Evolutionary conservation across 176 grass and related monocot genomes (phyloP).

Genomic region (Canna indica): DNA sequence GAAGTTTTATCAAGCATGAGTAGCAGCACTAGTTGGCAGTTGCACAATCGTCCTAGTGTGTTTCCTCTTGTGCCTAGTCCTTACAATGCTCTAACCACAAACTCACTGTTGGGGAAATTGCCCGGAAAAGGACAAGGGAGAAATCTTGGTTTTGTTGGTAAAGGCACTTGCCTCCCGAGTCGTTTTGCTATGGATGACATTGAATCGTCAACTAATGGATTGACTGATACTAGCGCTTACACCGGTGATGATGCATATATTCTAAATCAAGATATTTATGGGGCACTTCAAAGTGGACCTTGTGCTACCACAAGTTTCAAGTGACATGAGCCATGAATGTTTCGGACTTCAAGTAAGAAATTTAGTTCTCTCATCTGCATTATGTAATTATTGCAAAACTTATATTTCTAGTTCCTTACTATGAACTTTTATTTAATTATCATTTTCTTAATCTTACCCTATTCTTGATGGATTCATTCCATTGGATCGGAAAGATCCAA

Average conservation of each 20-base stretch:
- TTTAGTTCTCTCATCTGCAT: not conserved
- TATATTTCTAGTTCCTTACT: not conserved
- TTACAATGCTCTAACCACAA: slow-evolving; percentile 39
- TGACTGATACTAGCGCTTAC: slow-evolving; percentile 43
- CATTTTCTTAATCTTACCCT: not conserved
- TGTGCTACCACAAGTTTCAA: slow-evolving; percentile 15
- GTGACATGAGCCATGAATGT: slow-evolving; percentile 13
- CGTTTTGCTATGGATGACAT: slow-evolving; percentile 86
- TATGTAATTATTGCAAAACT: not conserved
- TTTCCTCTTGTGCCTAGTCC: slow-evolving; percentile 26
- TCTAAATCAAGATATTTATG: slow-evolving; percentile 53
- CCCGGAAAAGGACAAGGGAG: slow-evolving; percentile 51
- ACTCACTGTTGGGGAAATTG: slow-evolving; percentile 31
- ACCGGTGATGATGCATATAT: slow-evolving; percentile 53
- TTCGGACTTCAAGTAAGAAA: slow-evolving; percentile 5
- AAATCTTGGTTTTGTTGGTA: slow-evolving; percentile 90
- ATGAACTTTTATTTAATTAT: not conserved
- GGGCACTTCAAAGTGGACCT: slow-evolving; percentile 43
- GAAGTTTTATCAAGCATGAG: slow-evolving; percentile 3
- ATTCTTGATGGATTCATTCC: not conserved
- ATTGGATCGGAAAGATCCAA: no score
- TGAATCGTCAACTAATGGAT: slow-evolving; percentile 70
- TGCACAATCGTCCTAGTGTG: slow-evolving; percentile 22
- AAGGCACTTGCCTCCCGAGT: slow-evolving; percentile 82
- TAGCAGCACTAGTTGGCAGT: slow-evolving; percentile 19